phyloP scores from a whole-genome alignment of 2,329 filamentous ascomycete species.

The Exophiala dermatitidis region DNA sequence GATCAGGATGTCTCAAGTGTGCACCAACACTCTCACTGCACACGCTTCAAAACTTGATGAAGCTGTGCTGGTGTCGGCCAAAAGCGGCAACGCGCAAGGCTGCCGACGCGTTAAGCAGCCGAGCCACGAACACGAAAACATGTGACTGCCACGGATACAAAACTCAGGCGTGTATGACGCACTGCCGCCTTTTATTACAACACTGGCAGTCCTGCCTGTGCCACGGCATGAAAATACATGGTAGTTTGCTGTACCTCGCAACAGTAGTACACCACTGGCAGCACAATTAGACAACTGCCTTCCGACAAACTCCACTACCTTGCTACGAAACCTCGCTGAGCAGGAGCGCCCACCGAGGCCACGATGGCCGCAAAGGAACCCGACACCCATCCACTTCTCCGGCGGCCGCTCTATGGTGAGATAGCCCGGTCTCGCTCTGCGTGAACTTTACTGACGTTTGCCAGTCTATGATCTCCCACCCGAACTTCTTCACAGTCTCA shows the following conservation, averaged over 20 bases:
- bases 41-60: neutral
- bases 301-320: too few species aligned
- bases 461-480: conserved; percentile 75
- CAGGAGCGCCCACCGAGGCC: neutral
- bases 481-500: conserved; percentile 63
- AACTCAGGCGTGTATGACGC: too few species aligned
- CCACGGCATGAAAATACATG: too few species aligned
- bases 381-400: conserved; percentile 32
- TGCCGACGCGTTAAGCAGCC: conserved; percentile 2
- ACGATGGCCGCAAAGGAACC: conserved; percentile 16
- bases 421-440: neutral
- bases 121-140: conserved; percentile 5
- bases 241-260: too few species aligned
- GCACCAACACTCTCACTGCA: too few species aligned
- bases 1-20: too few species aligned
- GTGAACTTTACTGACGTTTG: conserved; percentile 10
- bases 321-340: neutral
- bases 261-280: too few species aligned
- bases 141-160: neutral
- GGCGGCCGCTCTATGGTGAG: conserved; percentile 46
- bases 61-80: neutral
- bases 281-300: too few species aligned
- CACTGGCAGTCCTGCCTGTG: too few species aligned
- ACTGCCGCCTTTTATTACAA: too few species aligned
- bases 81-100: conserved; percentile 11